phyloP scores from a whole-genome alignment of 495 filamentous ascomycete genomes.

The Collariella sp. region DNA sequence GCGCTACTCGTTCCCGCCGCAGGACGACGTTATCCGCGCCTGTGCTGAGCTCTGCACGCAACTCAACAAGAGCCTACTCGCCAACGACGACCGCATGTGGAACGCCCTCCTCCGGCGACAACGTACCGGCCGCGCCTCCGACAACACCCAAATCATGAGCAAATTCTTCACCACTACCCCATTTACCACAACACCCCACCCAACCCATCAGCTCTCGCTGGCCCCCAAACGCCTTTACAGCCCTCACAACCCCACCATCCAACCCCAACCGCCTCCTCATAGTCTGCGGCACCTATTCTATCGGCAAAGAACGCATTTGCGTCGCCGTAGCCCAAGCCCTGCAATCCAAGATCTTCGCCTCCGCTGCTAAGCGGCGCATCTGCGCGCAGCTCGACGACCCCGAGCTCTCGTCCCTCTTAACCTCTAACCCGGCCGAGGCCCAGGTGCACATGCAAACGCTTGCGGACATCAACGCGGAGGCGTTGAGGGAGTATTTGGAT shows the following conservation, averaged over 20 bases:
- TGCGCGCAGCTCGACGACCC: constrained; percentile 77
- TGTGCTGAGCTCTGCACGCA: constrained; percentile 82
- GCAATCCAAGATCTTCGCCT: constrained; percentile 82
- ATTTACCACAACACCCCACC: not conserved
- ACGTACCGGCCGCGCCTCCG: constrained; percentile 15
- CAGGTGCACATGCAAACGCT: constrained; percentile 97
- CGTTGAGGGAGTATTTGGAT: constrained; percentile 81
- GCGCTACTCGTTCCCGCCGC: constrained; percentile 87
- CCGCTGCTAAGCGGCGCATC: constrained; percentile 71
- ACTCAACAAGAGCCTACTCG: constrained; percentile 29
- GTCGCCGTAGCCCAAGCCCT: constrained; percentile 83
- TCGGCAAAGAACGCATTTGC: constrained; percentile 96
- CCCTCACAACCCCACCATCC: constrained; percentile 9
- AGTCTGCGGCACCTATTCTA: constrained; percentile 92
- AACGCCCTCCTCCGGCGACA: constrained; percentile 21
- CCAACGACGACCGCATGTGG: constrained; percentile 26
- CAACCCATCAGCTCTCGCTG: not conserved
- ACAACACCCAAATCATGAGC: constrained; percentile 27
- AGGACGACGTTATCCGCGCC: constrained; percentile 75
- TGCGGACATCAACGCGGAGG: constrained; percentile 82
- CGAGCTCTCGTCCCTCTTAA: constrained; percentile 68
- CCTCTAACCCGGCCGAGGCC: constrained; percentile 68
- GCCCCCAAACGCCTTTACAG: constrained; percentile 21
- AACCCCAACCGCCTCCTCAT: constrained; percentile 59
- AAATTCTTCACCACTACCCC: constrained; percentile 33